Base-by-base conservation (phyloP, 1,139 yeast genomes). In the Debaryomyces sp. region DNA sequence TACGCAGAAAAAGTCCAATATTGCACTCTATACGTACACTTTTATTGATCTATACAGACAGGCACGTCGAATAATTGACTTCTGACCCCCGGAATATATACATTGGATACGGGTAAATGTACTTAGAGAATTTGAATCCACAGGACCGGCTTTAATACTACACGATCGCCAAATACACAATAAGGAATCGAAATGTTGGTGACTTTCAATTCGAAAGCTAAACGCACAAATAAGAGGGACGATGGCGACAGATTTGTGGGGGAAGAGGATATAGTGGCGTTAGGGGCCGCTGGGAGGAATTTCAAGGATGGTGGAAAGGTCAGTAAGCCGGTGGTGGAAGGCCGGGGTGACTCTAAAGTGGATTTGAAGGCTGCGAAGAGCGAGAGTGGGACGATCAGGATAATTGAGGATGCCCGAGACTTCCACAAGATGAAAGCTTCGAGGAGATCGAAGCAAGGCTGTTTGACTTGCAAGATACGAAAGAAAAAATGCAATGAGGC, bases 401-500 rank as follows among this genome's bases (percentile, higher is more conserved):
- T 48, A 17, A 48, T 48, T 15, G 49, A 45, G 8, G 24, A 43
- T 15, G 39, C 35, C 27, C 26, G 33, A 4, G 48, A 42, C 34
- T 48, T 48, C 23, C 40, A 42, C 33, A 38, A 33, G 22, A 27
- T 36, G 26, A 39, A 36, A n/a, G 33, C 30, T 13, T 39, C 54
- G 15, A 58, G 54, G 51, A 61, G 84, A 47, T 78, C 85, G 2
- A 73, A 75, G 54, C 73, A 73, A 54, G 94, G 94, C 0, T 87
- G 94, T 61, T 66, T 85, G 41, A 85, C 91, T 0, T 87, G 94
- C 58, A 81, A 89, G 50, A 75, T 78, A 42, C 68, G 94, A 36
- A 87, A 87, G 72, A 87, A 87, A 64, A 81, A 89, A 55, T 87
- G 94, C 58, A 83, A 86, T 58, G 94, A 87, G 60, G 62, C 62